phyloP scores from a whole-genome alignment of 179 eudicot species.

The Patellifolia procumbens region DNA sequence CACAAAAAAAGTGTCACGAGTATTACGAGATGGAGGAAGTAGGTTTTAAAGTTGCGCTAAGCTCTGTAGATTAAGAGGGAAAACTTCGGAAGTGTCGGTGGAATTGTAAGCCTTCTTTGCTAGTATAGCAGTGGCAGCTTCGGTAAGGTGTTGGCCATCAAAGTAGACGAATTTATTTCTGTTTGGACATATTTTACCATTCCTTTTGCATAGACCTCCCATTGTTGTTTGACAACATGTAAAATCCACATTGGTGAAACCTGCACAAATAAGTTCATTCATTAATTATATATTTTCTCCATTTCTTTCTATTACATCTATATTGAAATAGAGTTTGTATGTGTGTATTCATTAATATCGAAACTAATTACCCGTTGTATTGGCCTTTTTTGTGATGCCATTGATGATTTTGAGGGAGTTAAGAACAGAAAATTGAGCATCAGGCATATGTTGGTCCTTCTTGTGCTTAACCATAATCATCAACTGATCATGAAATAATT shows the following conservation, averaged over 20 bases:
- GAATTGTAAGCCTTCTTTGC: slow-evolving; percentile 2
- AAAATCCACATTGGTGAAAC: too few species aligned
- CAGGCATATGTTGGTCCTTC: slow-evolving; percentile 39
- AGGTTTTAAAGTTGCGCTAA: background rate
- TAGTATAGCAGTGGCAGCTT: slow-evolving; percentile 1
- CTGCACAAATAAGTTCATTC: too few species aligned
- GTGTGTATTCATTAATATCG: too few species aligned
- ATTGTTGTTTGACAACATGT: too few species aligned
- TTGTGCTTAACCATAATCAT: slow-evolving; percentile 31
- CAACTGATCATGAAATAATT: slow-evolving; percentile 39
- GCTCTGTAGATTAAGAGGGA: background rate
- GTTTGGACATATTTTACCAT: too few species aligned
- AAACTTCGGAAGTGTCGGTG: background rate
- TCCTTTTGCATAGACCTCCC: too few species aligned
- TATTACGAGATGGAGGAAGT: too few species aligned
- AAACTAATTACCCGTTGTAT: slow-evolving; percentile 36
- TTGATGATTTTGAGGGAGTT: slow-evolving; percentile 42
- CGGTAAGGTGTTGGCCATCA: background rate
- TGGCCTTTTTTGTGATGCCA: slow-evolving; percentile 37
- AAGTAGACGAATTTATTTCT: background rate
- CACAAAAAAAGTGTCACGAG: too few species aligned
- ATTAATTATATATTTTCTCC: too few species aligned
- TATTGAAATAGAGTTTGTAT: too few species aligned
- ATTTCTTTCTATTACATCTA: too few species aligned
- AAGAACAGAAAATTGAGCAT: slow-evolving; percentile 38